Percentiles rank a stretch among this genome's conserved stretches.
These are phyloP conservation scores for Clonostachys rhizophaga DNA, from an alignment of 2,329 filamentous ascomycete genomes.

Conservation along the genomic window DNA sequence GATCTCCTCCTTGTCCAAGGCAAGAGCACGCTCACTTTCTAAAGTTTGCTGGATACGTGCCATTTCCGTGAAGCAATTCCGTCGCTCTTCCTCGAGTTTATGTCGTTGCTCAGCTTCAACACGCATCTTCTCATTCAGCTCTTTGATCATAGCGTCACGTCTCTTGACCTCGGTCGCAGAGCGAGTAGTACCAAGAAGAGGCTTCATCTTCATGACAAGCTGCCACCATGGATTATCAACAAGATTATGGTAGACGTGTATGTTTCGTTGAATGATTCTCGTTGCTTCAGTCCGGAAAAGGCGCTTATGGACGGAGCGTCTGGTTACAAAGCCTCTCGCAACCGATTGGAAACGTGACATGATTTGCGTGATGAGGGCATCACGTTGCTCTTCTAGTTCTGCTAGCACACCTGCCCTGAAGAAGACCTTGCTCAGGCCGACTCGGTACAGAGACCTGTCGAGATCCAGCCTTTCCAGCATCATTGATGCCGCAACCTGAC, in stretches of 20 bases:
- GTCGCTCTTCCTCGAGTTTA: conserved; percentile 83
- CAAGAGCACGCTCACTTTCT: conserved; percentile 92
- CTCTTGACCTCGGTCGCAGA: conserved; percentile 93
- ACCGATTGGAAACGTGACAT: conserved; percentile 91
- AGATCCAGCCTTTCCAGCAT: conserved; percentile 88
- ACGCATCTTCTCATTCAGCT: conserved; percentile 79
- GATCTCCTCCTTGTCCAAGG: conserved; percentile 97
- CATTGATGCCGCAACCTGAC: conserved; percentile 75
- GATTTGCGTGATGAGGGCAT: conserved; percentile 88
- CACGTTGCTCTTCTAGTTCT: conserved; percentile 92
- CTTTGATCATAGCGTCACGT: conserved; percentile 86
- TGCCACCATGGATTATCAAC: conserved; percentile 97
- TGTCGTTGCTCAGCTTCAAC: conserved; percentile 70
- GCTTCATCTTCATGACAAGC: conserved; percentile 90
- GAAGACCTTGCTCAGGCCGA: conserved; percentile 96
- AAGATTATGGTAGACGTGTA: conserved; percentile 85
- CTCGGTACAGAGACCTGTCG: conserved; percentile 82
- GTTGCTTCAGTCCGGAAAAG: conserved; percentile 94
- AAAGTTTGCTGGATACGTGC: conserved; percentile 88
- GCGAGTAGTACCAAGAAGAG: conserved; percentile 84
- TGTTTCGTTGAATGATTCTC: conserved; percentile 90
- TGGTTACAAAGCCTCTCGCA: conserved; percentile 83
- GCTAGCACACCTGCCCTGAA: conserved; percentile 95
- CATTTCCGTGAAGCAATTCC: conserved; percentile 82
- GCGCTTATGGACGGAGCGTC: conserved; percentile 85